Conservation (phyloP, 306 rosid species). For the Quercus alba region DNA sequence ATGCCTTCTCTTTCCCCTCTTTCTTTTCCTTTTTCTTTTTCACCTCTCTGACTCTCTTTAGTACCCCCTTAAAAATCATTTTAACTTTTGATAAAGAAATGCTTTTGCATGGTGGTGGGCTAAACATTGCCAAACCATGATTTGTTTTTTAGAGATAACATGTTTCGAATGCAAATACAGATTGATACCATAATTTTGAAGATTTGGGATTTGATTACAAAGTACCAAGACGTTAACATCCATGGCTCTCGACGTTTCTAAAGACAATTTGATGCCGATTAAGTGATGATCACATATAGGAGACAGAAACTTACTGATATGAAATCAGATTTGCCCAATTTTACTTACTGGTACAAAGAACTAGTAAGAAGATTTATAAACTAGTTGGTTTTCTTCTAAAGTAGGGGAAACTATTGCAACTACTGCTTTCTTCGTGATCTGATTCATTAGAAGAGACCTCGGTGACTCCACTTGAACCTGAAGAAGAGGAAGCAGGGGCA, state of each 20-base stretch:
- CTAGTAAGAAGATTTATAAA: neutral
- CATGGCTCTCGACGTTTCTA: slow-evolving; percentile 12
- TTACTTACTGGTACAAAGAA: slow-evolving; percentile 18
- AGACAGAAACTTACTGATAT: slow-evolving; percentile 8
- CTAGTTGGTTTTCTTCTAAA: slow-evolving; percentile 39
- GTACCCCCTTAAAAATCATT: slow-evolving; percentile 5
- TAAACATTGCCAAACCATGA: neutral
- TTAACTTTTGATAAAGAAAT: slow-evolving; percentile 2
- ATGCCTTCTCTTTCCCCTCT: slow-evolving; percentile 3
- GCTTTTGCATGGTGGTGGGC: neutral
- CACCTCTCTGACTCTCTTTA: neutral
- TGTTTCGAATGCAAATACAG: neutral
- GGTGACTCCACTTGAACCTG: slow-evolving; percentile 74
- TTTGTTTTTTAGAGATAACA: neutral
- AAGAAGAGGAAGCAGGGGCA: slow-evolving; percentile 47
- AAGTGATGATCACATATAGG: slow-evolving; percentile 19
- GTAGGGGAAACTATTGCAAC: slow-evolving; percentile 52
- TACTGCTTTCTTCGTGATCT: slow-evolving; percentile 76
- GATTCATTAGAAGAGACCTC: slow-evolving; percentile 43
- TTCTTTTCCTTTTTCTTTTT: neutral
- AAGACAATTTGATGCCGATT: slow-evolving; percentile 43
- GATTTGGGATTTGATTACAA: slow-evolving; percentile 26
- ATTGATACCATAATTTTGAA: neutral
- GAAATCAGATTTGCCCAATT: neutral
- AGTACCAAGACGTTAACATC: slow-evolving; percentile 20